phyloP scores from a whole-genome alignment of 2,329 filamentous ascomycete genomes.

The Fusarium globosum region DNA sequence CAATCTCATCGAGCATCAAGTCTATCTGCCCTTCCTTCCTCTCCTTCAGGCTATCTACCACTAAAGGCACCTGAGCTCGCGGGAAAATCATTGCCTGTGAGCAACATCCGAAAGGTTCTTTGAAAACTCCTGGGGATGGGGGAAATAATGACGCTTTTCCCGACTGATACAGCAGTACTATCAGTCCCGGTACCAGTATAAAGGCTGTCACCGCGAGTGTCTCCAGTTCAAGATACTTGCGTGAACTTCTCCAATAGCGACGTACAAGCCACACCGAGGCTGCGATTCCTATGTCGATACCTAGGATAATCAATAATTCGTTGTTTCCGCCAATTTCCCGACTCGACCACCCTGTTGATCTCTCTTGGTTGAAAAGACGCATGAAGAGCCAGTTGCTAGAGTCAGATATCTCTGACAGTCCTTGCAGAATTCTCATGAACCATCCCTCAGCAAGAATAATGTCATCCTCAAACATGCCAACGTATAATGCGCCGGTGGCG shows the following conservation, averaged over 20 bases:
- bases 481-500: slow-evolving; percentile 1
- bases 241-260: neutral
- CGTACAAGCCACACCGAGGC: neutral
- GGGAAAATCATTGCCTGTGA: slow-evolving; percentile 27
- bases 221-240: neutral
- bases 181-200: slow-evolving; percentile 12
- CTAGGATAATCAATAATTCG: slow-evolving; percentile 10
- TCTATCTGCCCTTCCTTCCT: slow-evolving; percentile 15
- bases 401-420: neutral
- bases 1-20: slow-evolving; percentile 16
- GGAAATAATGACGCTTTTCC: slow-evolving; percentile 25
- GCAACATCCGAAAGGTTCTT: slow-evolving; percentile 23
- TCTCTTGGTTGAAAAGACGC: slow-evolving; percentile 22
- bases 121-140: neutral
- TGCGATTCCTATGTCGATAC: neutral
- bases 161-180: slow-evolving; percentile 16
- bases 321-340: slow-evolving; percentile 14
- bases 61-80: neutral
- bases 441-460: slow-evolving; percentile 16
- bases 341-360: slow-evolving; percentile 18
- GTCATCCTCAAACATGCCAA: slow-evolving; percentile 20
- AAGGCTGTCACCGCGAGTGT: neutral
- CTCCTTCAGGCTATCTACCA: neutral
- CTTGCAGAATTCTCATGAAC: neutral
- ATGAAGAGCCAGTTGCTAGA: slow-evolving; percentile 11